Evolutionary conservation across 768 basidiomycete genomes (phyloP).

Genomic region (Sarcomyxa edulis): DNA sequence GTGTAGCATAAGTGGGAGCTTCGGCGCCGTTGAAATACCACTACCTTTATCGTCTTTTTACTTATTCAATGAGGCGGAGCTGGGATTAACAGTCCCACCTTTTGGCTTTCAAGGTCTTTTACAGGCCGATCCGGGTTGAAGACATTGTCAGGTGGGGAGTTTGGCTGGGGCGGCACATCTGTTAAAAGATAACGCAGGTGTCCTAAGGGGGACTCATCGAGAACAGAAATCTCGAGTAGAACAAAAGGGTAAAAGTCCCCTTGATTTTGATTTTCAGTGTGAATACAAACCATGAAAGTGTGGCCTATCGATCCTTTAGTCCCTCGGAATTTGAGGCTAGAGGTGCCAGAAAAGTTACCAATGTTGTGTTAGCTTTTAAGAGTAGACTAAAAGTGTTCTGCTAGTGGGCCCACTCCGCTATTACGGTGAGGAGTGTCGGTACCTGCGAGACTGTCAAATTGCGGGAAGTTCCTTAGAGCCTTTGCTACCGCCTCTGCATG

Average conservation of each 20-base stretch:
- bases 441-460: no score
- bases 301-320: slow-evolving; percentile 82
- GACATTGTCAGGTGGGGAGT: slow-evolving; percentile 81
- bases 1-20: slow-evolving; percentile 82
- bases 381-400: no score
- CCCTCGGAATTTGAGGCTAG: slow-evolving; percentile 75
- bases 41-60: slow-evolving; percentile 78
- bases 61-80: slow-evolving; percentile 74
- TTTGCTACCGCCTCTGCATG: no score
- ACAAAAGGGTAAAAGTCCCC: slow-evolving; percentile 77
- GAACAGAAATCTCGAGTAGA: slow-evolving; percentile 79
- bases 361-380: no score
- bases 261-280: slow-evolving; percentile 81
- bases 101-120: slow-evolving; percentile 67
- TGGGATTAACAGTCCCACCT: slow-evolving; percentile 65
- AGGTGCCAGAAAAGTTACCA: slow-evolving; percentile 79
- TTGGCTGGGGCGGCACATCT: slow-evolving; percentile 80
- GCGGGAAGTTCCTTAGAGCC: no score
- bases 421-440: no score
- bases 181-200: slow-evolving; percentile 78
- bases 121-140: slow-evolving; percentile 64
- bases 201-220: slow-evolving; percentile 75
- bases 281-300: slow-evolving; percentile 80
- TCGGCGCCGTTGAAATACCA: slow-evolving; percentile 75
- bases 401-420: no score